Base-by-base conservation (phyloP, 169 alveolate species). In the Plasmodium fragile region DNA sequence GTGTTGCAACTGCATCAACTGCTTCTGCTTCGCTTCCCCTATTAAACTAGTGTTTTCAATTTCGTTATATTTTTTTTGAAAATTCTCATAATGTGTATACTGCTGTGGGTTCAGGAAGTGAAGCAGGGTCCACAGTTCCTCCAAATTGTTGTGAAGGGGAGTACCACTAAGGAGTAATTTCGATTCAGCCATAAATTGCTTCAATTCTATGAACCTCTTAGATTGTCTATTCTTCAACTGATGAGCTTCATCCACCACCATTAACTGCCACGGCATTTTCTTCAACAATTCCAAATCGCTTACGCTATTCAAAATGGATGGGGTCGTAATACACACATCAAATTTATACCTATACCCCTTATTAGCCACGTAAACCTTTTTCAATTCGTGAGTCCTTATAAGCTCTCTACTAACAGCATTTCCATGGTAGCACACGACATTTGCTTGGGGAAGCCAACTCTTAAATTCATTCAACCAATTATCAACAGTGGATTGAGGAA, bases 381-480 rank as follows among this genome's bases (percentile, higher is more conserved):
- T 89, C 49, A 97, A 95, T 92, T 98, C 99, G 72, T 96, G 92
- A 16, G 95, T 93, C 52, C 99, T 93, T 36, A 98, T 96, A 49
- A 97, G 87, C 83, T 97, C 99, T 30, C 99, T 95, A 16, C 98
- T 98, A 41, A 93, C 85, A 22, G 99, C 99, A 94, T 97, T 97
- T 1, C 99, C 99, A 93, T 98, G 98, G 82, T 98, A 98, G 69
- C 98, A 96, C 13, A 98, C 99, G 10, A 97, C 98, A 93, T 98
- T 98, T 30, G 98, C 98, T 75, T 97, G 98, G 3, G 99, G 99
- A 45, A 98, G 94, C 99, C 99, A 98, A 55, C 92, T 91, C 84
- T 97, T 97, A 93, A 98, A 98, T 83, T 98, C 99, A 73, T 98
- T 95, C 93, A 98, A 81, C 99, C 99, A 99, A 95, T 98, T 98